Evolutionary conservation across 352 stramenopile species (phyloP).

Genomic region (Globisporangium paddicum): DNA sequence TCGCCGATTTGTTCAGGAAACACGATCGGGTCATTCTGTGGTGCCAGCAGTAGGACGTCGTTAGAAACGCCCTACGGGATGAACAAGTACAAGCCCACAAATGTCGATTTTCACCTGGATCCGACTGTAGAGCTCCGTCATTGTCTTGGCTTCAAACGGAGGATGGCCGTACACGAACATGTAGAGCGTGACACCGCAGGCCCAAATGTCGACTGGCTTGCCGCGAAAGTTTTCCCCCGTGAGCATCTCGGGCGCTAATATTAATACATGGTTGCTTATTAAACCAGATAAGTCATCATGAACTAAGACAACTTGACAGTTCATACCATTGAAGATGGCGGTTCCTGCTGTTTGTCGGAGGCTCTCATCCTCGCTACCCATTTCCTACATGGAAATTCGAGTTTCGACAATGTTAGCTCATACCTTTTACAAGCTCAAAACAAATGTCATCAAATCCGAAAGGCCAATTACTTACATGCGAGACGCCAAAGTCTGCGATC

Average conservation of each 20-base stretch:
- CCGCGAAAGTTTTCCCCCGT: conserved; percentile 72
- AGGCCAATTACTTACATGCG: conserved; percentile 38
- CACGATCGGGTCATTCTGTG: conserved; percentile 56
- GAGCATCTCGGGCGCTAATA: conserved; percentile 70
- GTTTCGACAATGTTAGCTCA: background rate
- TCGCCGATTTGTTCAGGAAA: conserved; percentile 44
- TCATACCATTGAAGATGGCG: conserved; percentile 65
- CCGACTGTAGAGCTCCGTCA: conserved; percentile 89
- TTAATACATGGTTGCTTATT: too few species aligned
- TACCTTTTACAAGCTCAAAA: background rate
- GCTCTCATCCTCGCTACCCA: conserved; percentile 67
- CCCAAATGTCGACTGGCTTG: conserved; percentile 92
- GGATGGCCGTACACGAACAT: conserved; percentile 95
- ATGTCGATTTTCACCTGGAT: conserved; percentile 62
- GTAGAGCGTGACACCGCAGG: conserved; percentile 94
- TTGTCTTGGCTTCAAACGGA: conserved; percentile 89
- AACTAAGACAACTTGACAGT: background rate
- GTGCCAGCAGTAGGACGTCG: background rate
- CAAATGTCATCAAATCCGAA: background rate
- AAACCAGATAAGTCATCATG: background rate
- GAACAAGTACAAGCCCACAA: background rate
- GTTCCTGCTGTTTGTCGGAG: conserved; percentile 72
- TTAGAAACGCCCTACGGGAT: background rate
- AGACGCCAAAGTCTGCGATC: conserved; percentile 79
- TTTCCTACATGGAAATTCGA: conserved; percentile 31